These are phyloP conservation scores for Pyrenophora teres DNA, from an alignment of 2,329 filamentous ascomycete genomes.

Conservation along the genomic window DNA sequence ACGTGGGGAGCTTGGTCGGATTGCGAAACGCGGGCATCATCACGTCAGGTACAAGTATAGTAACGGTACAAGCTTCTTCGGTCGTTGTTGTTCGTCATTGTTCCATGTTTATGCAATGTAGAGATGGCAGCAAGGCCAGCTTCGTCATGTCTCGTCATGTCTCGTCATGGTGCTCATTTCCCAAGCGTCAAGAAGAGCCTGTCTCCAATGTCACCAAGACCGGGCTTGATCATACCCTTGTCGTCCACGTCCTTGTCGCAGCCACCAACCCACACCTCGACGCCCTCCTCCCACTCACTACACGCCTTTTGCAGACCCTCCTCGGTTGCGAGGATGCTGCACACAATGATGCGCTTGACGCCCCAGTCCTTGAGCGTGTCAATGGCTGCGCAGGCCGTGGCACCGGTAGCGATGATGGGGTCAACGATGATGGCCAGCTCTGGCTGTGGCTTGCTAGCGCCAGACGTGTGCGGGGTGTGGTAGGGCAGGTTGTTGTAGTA, in stretches of 20 bases:
- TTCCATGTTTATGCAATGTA: too few relatives aligned
- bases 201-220: conserved; percentile 89
- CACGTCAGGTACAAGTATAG: too few relatives aligned
- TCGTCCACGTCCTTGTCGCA: conserved; percentile 75
- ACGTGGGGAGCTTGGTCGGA: too few relatives aligned
- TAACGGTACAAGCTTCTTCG: too few relatives aligned
- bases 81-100: too few relatives aligned
- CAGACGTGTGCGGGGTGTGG: conserved; percentile 58
- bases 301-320: conserved; percentile 75
- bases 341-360: conserved; percentile 76
- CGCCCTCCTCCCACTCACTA: conserved; percentile 74
- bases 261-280: conserved; percentile 81
- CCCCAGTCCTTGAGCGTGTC: conserved; percentile 91
- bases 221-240: conserved; percentile 89
- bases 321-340: conserved; percentile 74
- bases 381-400: conserved; percentile 86
- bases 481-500: conserved; percentile 98
- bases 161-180: conserved; percentile 62
- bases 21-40: too few relatives aligned
- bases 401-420: conserved; percentile 91
- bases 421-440: conserved; percentile 83
- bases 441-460: conserved; percentile 44
- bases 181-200: conserved; percentile 86
- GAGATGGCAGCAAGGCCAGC: too few relatives aligned
- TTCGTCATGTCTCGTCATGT: neutral